These are phyloP conservation scores for Penicillium sp. DNA, from an alignment of 2,329 filamentous ascomycete species.

Conservation along the genomic window DNA sequence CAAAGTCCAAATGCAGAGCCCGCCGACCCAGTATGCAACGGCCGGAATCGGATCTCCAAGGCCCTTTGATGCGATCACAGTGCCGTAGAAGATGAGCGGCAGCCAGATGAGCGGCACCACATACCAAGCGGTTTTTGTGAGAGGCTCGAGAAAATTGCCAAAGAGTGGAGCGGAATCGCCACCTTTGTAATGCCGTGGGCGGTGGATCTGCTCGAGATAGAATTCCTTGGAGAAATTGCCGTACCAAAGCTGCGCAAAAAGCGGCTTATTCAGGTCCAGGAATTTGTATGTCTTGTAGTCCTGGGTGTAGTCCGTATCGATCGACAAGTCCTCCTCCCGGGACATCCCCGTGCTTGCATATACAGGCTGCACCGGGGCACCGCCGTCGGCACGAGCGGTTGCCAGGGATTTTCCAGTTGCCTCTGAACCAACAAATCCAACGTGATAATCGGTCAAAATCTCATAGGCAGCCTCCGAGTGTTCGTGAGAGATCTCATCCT, in stretches of 20 bases:
- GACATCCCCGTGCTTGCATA: conserved; percentile 74
- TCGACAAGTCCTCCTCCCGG: conserved; percentile 74
- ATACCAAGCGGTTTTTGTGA: conserved; percentile 94
- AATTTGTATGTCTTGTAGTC: conserved; percentile 94
- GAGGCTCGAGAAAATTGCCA: conserved; percentile 96
- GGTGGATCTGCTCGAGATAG: conserved; percentile 92
- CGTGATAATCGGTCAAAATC: conserved; percentile 76
- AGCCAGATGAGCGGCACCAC: conserved; percentile 78
- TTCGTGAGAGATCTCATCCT: conserved; percentile 72
- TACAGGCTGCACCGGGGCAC: conserved; percentile 24
- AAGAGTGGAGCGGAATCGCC: conserved; percentile 89
- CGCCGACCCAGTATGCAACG: conserved; percentile 60
- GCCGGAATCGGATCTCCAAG: conserved; percentile 47
- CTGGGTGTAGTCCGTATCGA: conserved; percentile 67
- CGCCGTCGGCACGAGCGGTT: conserved; percentile 23
- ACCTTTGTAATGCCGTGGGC: conserved; percentile 91
- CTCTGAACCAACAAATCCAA: conserved; percentile 69
- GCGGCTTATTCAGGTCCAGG: conserved; percentile 75
- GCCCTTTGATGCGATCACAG: conserved; percentile 58
- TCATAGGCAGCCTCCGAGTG: conserved; percentile 96
- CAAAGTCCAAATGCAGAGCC: conserved; percentile 77
- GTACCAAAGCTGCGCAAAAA: conserved; percentile 81
- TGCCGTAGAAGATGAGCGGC: conserved; percentile 70
- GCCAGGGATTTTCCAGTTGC: conserved; percentile 36
- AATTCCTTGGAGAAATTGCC: conserved; percentile 92